Conservation (phyloP, 2,329 filamentous ascomycete species). For the Ophiostoma ulmi region DNA sequence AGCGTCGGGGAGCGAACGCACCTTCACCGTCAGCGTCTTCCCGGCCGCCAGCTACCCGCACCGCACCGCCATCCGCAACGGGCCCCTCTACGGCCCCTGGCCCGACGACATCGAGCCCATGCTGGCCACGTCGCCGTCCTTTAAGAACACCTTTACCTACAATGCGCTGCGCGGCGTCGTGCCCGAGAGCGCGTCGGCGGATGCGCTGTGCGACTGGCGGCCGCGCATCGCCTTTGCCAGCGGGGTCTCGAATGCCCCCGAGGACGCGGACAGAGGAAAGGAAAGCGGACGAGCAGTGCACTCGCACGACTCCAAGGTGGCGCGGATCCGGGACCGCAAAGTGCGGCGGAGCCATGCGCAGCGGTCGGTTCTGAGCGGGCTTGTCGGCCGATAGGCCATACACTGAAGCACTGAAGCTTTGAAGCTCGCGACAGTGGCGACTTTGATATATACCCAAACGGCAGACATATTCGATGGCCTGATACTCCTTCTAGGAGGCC, state of each 20-base stretch:
- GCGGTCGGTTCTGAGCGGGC: constrained; percentile 16
- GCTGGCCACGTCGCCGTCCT: constrained; percentile 17
- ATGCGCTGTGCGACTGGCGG: constrained; percentile 44
- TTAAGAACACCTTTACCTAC: constrained; percentile 36
- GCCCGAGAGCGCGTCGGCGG: constrained; percentile 37
- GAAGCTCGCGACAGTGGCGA: too few species aligned
- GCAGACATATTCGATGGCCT: too few species aligned
- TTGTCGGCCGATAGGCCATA: background rate
- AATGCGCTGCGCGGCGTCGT: constrained; percentile 38
- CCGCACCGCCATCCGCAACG: constrained; percentile 34
- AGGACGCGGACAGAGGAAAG: background rate
- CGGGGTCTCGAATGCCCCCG: background rate
- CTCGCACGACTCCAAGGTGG: background rate
- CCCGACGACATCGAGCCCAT: constrained; percentile 30
- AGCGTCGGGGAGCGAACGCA: constrained; percentile 19
- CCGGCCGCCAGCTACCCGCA: constrained; percentile 40
- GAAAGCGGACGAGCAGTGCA: background rate
- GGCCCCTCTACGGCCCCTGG: constrained; percentile 42
- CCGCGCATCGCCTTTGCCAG: constrained; percentile 24
- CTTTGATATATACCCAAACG: too few species aligned
- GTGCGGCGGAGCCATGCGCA: constrained; percentile 12
- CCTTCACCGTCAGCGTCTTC: constrained; percentile 42
- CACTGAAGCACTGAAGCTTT: too few species aligned
- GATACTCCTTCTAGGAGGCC: background rate
- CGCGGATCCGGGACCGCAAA: constrained; percentile 22